Evolutionary conservation across 495 filamentous ascomycete species (phyloP).

Genomic region (Pyrenula massariospora): DNA sequence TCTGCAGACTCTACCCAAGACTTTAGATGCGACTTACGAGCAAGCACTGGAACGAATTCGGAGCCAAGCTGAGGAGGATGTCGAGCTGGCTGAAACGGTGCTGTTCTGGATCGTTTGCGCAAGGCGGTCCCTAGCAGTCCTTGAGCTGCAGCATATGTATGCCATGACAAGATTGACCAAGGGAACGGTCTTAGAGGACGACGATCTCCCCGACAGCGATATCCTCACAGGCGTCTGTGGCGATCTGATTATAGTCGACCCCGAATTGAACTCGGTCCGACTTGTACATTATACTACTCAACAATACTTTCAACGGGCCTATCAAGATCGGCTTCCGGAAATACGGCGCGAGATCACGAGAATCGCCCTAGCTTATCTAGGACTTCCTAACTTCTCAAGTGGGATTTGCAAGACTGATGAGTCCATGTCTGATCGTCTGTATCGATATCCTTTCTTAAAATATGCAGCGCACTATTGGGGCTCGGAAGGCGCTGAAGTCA

Average conservation of each 20-base stretch:
- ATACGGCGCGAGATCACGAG: conserved; percentile 6
- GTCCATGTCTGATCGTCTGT: conserved; percentile 1
- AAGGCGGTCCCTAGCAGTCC: conserved; percentile 2
- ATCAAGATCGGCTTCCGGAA: conserved; percentile 4
- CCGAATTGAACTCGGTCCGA: conserved; percentile 25
- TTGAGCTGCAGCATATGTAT: conserved; percentile 24
- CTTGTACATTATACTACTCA: conserved; percentile 45
- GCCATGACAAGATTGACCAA: conserved; percentile 19
- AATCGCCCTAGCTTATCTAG: conserved; percentile 11
- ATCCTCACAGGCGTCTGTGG: conserved; percentile 33
- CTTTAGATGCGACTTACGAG: conserved; percentile 5
- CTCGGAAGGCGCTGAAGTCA: conserved; percentile 2
- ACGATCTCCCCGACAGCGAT: conserved; percentile 23
- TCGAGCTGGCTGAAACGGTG: conserved; percentile 1
- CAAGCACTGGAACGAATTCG: conserved; percentile 11
- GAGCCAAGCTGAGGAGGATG: conserved; percentile 1
- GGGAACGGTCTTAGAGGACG: conserved; percentile 27
- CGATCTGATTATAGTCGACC: conserved; percentile 39
- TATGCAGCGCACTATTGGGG: conserved; percentile 35
- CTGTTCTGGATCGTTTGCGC: conserved; percentile 10
- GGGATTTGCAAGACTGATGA: conserved; percentile 7
- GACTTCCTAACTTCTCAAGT: conserved; percentile 10
- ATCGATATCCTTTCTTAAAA: conserved; percentile 19
- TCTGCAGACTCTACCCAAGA: background rate
- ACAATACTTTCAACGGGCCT: conserved; percentile 25